phyloP scores from a whole-genome alignment of 2,329 filamentous ascomycete genomes.

The Cyphellophora attinorum region DNA sequence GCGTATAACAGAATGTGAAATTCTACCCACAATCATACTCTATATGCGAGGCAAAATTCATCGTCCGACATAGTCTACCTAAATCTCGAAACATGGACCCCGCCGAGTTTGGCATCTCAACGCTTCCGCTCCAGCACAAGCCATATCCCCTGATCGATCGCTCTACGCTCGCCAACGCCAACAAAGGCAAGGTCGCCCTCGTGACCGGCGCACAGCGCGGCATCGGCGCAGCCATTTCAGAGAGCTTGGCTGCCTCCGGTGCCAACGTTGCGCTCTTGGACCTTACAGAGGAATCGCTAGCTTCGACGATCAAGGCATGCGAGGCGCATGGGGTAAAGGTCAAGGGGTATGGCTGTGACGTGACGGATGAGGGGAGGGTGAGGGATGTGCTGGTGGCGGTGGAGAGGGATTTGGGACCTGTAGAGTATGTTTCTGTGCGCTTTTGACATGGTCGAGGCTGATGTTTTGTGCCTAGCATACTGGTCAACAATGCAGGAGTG shows the following conservation, averaged over 20 bases:
- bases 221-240: slow-evolving; percentile 20
- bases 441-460: slow-evolving; percentile 6
- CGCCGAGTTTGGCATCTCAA: slow-evolving; percentile 7
- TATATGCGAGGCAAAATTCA: too few species aligned
- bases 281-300: slow-evolving; percentile 10
- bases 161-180: slow-evolving; percentile 8
- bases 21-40: too few species aligned
- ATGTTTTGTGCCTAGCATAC: slow-evolving; percentile 13
- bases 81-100: slow-evolving; percentile 13
- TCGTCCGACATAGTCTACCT: too few species aligned
- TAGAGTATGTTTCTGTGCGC: slow-evolving; percentile 8
- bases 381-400: slow-evolving; percentile 4
- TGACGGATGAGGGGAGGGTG: slow-evolving; percentile 17
- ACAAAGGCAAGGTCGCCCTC: slow-evolving; percentile 16
- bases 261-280: slow-evolving; percentile 18
- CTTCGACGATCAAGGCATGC: slow-evolving; percentile 9
- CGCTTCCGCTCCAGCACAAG: slow-evolving; percentile 10
- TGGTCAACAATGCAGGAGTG: slow-evolving; percentile 22
- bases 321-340: slow-evolving; percentile 11
- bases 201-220: slow-evolving; percentile 21
- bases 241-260: slow-evolving; percentile 16
- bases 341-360: slow-evolving; percentile 16
- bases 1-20: too few species aligned
- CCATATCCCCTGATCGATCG: slow-evolving; percentile 10
- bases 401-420: slow-evolving; percentile 8